phyloP scores from a whole-genome alignment of 2,329 filamentous ascomycete species.

The Penicillium sp. region DNA sequence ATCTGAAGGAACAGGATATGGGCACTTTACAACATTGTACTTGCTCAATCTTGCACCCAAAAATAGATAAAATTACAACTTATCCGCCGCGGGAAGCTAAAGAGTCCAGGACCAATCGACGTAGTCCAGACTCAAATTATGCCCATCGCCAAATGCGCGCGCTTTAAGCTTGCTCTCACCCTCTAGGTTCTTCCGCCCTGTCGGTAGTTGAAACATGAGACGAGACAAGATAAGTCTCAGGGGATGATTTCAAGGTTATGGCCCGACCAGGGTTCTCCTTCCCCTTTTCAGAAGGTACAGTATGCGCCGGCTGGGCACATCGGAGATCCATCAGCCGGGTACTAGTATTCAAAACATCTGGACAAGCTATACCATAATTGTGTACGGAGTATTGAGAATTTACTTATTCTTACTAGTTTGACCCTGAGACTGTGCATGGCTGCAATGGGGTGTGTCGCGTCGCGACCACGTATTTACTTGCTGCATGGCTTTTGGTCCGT shows the following conservation, averaged over 20 bases:
- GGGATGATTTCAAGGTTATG: not conserved
- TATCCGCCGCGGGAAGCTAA: constrained; percentile 6
- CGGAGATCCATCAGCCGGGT: constrained; percentile 9
- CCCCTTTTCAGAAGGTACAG: not conserved
- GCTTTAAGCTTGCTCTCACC: constrained; percentile 1
- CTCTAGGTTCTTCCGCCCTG: not conserved
- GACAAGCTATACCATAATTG: not conserved
- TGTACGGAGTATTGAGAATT: constrained; percentile 2
- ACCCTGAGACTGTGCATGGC: constrained; percentile 7
- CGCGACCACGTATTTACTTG: constrained; percentile 9
- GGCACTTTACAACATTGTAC: too few relatives aligned
- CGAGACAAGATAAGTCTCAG: constrained; percentile 1
- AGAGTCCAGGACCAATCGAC: constrained; percentile 1
- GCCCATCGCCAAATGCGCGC: constrained; percentile 10
- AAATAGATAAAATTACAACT: constrained; percentile 7
- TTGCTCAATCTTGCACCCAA: not conserved
- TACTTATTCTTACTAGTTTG: not conserved
- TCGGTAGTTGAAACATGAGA: constrained; percentile 15
- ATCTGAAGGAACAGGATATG: too few relatives aligned
- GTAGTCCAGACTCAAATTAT: constrained; percentile 6
- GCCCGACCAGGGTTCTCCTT: not conserved
- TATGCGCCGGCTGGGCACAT: constrained; percentile 14
- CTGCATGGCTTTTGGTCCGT: constrained; percentile 1
- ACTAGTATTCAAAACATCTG: constrained; percentile 22
- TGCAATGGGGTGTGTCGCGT: constrained; percentile 8